Conservation (phyloP, 2,329 filamentous ascomycete species). For the Colletotrichum eleusines region DNA sequence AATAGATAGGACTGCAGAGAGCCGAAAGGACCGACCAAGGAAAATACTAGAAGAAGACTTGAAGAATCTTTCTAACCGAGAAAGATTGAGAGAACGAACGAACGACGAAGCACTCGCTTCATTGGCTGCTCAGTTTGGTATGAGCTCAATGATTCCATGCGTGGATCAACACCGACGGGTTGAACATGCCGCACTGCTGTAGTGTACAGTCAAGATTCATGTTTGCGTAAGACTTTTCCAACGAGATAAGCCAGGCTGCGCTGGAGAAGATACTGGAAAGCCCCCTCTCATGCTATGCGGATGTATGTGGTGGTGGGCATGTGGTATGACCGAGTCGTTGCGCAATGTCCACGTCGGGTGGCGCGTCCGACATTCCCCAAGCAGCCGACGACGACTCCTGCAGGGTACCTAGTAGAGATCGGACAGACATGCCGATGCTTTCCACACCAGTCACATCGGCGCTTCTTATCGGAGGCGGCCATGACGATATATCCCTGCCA, state of each 20-base stretch:
- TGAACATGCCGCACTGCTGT: background rate
- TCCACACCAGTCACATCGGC: slow-evolving; percentile 8
- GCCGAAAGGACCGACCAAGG: background rate
- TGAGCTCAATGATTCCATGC: background rate
- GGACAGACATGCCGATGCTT: slow-evolving; percentile 7
- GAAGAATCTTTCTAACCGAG: too few species aligned
- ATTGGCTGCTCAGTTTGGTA: background rate
- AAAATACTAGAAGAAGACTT: too few species aligned
- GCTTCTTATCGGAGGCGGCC: slow-evolving; percentile 14
- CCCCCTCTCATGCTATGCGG: background rate
- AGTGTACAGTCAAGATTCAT: background rate
- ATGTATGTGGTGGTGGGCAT: too few species aligned
- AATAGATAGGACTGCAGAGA: background rate
- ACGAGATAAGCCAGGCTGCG: background rate
- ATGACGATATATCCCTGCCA: background rate
- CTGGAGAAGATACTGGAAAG: background rate
- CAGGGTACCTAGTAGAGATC: slow-evolving; percentile 14
- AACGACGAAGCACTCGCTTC: background rate
- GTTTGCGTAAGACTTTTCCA: slow-evolving; percentile 12
- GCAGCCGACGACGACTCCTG: background rate
- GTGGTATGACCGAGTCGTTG: slow-evolving; percentile 10
- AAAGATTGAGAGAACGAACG: background rate
- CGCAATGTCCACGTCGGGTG: slow-evolving; percentile 23
- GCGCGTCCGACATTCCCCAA: slow-evolving; percentile 25
- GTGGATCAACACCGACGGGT: background rate